Evolutionary conservation across 2,329 filamentous ascomycete species (phyloP).

Genomic region (Fusarium tanahbumbuense): DNA sequence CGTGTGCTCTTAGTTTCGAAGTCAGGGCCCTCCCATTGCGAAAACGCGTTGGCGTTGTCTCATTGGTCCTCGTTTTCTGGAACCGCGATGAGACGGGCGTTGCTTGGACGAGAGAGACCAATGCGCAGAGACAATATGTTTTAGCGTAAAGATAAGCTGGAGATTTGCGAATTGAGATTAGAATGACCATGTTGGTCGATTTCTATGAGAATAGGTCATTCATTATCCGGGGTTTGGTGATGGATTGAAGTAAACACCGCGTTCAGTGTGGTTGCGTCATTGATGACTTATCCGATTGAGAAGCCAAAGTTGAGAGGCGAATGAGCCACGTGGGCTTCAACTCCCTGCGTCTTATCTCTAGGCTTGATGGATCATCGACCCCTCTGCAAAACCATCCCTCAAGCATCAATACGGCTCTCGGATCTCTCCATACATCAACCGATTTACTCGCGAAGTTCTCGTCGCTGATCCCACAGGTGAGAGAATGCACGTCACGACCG

Average conservation of each 20-base stretch:
- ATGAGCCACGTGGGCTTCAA: conserved; percentile 9
- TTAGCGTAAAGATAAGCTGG: conserved; percentile 42
- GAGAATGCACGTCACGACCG: too few species aligned
- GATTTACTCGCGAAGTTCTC: rapidly evolving
- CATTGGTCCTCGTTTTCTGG: too few species aligned
- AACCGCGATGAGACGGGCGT: conserved; percentile 34
- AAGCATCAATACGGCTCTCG: too few species aligned
- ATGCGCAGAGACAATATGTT: conserved; percentile 39
- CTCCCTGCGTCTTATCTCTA: neutral
- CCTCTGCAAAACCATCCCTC: too few species aligned
- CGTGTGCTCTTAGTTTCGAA: neutral
- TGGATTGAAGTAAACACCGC: neutral
- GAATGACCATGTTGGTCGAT: conserved; percentile 36
- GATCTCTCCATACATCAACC: too few species aligned
- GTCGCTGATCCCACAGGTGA: rapidly evolving
- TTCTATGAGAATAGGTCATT: neutral
- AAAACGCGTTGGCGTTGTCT: neutral
- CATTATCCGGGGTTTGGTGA: neutral
- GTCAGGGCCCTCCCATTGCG: neutral
- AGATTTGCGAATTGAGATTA: conserved; percentile 39
- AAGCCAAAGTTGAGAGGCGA: neutral
- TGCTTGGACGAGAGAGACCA: conserved; percentile 39
- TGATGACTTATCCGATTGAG: neutral
- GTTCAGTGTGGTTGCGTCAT: conserved; percentile 10
- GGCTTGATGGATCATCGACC: too few species aligned